Evolutionary conservation across 2,329 filamentous ascomycete species (phyloP).

Genomic region (Trichophyton simii): DNA sequence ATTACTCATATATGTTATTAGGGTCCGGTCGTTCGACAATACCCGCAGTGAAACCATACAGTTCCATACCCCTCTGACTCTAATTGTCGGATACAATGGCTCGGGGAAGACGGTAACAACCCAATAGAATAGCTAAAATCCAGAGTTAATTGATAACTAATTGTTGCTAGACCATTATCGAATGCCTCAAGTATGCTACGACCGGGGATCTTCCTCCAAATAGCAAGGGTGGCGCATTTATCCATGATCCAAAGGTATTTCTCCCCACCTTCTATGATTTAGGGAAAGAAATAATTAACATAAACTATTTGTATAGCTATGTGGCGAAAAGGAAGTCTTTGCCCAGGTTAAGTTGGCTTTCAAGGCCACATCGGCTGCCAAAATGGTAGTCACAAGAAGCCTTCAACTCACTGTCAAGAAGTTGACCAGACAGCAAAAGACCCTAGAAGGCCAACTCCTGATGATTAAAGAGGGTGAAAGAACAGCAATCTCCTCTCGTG

Average conservation of each 20-base stretch:
- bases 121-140: background rate
- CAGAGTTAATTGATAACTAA: background rate
- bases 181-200: constrained; percentile 95
- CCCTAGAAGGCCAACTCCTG: constrained; percentile 65
- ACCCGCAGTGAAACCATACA: constrained; percentile 62
- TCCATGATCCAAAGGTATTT: constrained; percentile 80
- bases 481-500: constrained; percentile 63
- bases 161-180: constrained; percentile 67
- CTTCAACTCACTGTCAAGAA: constrained; percentile 82
- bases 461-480: constrained; percentile 70
- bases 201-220: constrained; percentile 89
- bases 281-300: background rate
- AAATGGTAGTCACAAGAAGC: constrained; percentile 72
- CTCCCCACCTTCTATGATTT: background rate
- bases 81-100: constrained; percentile 95
- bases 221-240: constrained; percentile 77
- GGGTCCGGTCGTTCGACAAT: constrained; percentile 75
- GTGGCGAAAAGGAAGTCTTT: constrained; percentile 74
- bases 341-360: constrained; percentile 89
- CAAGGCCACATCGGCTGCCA: constrained; percentile 60
- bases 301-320: constrained; percentile 40
- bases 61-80: constrained; percentile 80
- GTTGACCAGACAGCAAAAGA: constrained; percentile 61
- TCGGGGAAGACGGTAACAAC: constrained; percentile 71
- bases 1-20: constrained; percentile 17